A percentile compares a stretch with the other conserved stretches of the same genome.
phyloP scores from a whole-genome alignment of 2,329 filamentous ascomycete species.

The Curvularia verruculosa region DNA sequence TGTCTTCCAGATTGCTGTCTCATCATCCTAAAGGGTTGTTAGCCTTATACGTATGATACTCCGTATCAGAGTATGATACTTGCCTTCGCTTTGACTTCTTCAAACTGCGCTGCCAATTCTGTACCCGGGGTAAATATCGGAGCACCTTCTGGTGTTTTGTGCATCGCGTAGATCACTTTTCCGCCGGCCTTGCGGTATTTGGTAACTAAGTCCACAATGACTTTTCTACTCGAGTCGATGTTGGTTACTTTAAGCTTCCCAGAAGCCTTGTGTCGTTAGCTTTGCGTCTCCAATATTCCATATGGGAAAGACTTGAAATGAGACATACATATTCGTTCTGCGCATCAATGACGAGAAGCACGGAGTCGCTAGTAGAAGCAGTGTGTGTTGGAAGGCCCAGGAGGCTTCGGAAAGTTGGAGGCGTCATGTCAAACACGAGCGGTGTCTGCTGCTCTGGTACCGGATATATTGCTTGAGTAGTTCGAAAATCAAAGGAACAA shows the following conservation, averaged over 20 bases:
- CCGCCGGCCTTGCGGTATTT: slow-evolving; percentile 63
- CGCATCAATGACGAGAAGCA: slow-evolving; percentile 12
- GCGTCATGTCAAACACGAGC: slow-evolving; percentile 7
- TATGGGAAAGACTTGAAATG: slow-evolving; percentile 44
- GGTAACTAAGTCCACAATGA: slow-evolving; percentile 62
- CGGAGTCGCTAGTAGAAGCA: slow-evolving; percentile 62
- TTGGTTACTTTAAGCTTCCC: slow-evolving; percentile 64
- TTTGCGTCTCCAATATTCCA: slow-evolving; percentile 52
- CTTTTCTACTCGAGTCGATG: slow-evolving; percentile 60
- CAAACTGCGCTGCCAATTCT: slow-evolving; percentile 64
- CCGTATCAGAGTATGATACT: background rate
- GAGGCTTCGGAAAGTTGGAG: slow-evolving; percentile 55
- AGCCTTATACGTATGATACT: background rate
- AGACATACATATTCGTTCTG: slow-evolving; percentile 15
- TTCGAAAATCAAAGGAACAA: background rate
- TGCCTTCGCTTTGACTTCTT: slow-evolving; percentile 60
- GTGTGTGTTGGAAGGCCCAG: slow-evolving; percentile 62
- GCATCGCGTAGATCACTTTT: slow-evolving; percentile 67
- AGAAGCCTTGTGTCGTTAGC: slow-evolving; percentile 54
- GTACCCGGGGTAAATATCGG: slow-evolving; percentile 71
- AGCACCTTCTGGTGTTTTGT: slow-evolving; percentile 64
- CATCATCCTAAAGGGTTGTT: slow-evolving; percentile 47
- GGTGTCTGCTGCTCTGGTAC: background rate
- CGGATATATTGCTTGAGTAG: background rate
- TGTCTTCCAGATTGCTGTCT: slow-evolving; percentile 64